phyloP scores from a whole-genome alignment of 139 green algal species.

The Chlorella sp. region DNA sequence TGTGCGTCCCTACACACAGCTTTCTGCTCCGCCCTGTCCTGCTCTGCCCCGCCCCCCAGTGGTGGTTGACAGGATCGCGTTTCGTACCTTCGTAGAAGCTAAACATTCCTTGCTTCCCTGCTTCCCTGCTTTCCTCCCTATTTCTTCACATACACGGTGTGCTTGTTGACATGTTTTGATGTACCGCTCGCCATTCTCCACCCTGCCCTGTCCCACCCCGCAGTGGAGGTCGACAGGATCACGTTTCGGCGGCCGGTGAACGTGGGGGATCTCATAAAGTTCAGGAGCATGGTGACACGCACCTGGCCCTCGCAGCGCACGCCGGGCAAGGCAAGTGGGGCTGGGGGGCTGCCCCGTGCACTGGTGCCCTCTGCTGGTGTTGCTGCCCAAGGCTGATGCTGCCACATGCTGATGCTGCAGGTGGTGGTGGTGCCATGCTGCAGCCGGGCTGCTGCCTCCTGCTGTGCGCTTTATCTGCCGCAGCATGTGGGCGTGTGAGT shows the following conservation, averaged over 20 bases:
- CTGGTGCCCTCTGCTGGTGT: not conserved
- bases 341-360: not conserved
- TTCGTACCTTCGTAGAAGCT: too few species aligned
- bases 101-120: too few species aligned
- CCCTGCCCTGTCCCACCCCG: not conserved
- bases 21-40: not conserved
- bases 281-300: constrained; percentile 68
- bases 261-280: constrained; percentile 80
- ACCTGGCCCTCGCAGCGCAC: constrained; percentile 3
- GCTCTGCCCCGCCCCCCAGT: too few species aligned
- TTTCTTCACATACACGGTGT: too few species aligned
- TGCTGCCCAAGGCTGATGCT: not conserved
- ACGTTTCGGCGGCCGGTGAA: constrained; percentile 76
- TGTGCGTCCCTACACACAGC: not conserved
- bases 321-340: not conserved
- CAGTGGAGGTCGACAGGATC: constrained; percentile 61
- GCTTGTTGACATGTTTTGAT: too few species aligned
- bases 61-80: too few species aligned
- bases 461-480: not conserved
- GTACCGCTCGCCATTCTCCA: too few species aligned
- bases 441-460: not conserved
- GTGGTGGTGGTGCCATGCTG: not conserved
- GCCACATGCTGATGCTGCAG: not conserved
- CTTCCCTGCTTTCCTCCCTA: too few species aligned
- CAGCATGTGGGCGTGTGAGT: not conserved